These are phyloP conservation scores for Athelia psychrophila DNA, from an alignment of 1,284 basidiomycete genomes.

Conservation along the genomic window DNA sequence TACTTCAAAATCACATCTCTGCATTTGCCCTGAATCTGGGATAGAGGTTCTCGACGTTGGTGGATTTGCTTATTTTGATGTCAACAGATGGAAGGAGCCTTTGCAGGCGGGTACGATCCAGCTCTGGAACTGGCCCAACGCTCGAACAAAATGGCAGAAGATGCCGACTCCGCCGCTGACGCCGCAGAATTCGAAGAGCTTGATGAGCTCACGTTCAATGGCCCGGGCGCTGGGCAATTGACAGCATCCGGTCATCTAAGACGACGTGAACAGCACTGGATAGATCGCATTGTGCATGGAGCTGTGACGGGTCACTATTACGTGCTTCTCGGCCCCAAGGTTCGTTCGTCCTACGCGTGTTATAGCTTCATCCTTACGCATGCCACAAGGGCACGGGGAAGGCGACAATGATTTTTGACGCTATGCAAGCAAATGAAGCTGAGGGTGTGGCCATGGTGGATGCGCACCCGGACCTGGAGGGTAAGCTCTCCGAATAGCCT, in stretches of 20 bases:
- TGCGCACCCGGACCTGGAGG: conserved; percentile 55
- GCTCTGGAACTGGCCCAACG: conserved; percentile 69
- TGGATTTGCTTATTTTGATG: conserved; percentile 29
- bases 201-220: conserved; percentile 23
- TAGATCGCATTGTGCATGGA: conserved; percentile 78
- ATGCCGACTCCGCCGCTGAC: conserved; percentile 8
- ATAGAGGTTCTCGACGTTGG: conserved; percentile 29
- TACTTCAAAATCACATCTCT: conserved; percentile 22
- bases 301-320: conserved; percentile 72
- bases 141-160: conserved; percentile 27
- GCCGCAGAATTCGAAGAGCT: conserved; percentile 20
- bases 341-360: conserved; percentile 16
- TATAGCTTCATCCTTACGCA: conserved; percentile 1
- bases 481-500: no score
- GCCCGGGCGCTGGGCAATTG: conserved; percentile 41
- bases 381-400: conserved; percentile 55
- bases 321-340: conserved; percentile 76
- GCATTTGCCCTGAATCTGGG: no score
- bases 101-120: conserved; percentile 69
- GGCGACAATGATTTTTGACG: conserved; percentile 79
- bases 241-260: conserved; percentile 44
- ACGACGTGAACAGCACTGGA: conserved; percentile 69
- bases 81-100: conserved; percentile 60
- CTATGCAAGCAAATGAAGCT: conserved; percentile 72
- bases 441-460: conserved; percentile 60